Evolutionary conservation across 78 protist genomes (phyloP).

Genomic region (Salpingoeca rosetta): DNA sequence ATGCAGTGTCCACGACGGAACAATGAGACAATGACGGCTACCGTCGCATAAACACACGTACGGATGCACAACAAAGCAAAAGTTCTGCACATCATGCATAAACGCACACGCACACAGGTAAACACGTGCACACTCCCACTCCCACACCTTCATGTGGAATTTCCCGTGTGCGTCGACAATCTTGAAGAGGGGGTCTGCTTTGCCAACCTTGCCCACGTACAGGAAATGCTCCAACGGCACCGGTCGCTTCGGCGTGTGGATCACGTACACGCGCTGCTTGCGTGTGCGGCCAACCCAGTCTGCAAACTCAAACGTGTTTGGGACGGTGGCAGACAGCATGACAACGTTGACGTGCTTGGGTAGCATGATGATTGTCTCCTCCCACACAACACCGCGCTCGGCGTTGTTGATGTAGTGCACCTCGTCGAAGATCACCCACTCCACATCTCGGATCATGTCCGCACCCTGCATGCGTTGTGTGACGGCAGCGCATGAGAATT

Average conservation of each 20-base stretch:
- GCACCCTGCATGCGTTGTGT: too few species aligned
- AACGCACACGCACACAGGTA: background rate
- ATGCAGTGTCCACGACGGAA: too few species aligned
- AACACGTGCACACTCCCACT: too few species aligned
- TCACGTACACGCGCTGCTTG: constrained; percentile 42
- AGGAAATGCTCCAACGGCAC: constrained; percentile 81
- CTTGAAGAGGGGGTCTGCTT: constrained; percentile 32
- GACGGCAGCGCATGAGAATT: too few species aligned
- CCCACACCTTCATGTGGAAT: constrained; percentile 14
- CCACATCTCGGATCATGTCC: constrained; percentile 76
- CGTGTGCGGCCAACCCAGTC: constrained; percentile 86
- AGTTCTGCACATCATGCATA: background rate
- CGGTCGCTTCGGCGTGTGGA: constrained; percentile 74
- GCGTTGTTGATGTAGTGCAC: constrained; percentile 53
- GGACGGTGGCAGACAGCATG: constrained; percentile 89
- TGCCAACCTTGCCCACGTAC: constrained; percentile 2
- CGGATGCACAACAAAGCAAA: background rate
- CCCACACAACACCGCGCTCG: constrained; percentile 96
- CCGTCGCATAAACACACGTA: too few species aligned
- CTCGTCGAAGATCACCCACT: constrained; percentile 91
- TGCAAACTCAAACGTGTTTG: constrained; percentile 85
- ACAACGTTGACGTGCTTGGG: constrained; percentile 70
- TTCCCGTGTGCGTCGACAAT: constrained; percentile 67
- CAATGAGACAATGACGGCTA: too few species aligned
- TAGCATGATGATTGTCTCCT: constrained; percentile 83